Evolutionary conservation across 2,329 filamentous ascomycete species (phyloP), one percentile per base, ranked within the genome.

Genomic region (Pseudogymnoascus sp.): DNA sequence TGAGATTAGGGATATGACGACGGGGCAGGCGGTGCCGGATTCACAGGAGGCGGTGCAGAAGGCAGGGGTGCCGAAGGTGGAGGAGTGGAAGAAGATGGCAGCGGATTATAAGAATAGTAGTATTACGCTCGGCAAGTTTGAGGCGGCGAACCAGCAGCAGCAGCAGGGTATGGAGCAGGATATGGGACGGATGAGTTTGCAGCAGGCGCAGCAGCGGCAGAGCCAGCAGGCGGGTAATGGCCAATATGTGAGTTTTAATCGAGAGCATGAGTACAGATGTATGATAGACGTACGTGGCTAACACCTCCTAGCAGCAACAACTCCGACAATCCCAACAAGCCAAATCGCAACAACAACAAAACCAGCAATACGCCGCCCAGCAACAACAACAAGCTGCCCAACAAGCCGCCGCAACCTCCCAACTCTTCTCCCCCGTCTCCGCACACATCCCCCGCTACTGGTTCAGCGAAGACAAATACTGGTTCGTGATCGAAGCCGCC

Each of bases 31-130:
- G 0, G 91, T 97, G 1, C 75, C 83, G 16, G 91, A 97, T 74
- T 86, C 93, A 0, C 81, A 90, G 25, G 92, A 92, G 31, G 93
- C 94, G 1, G 91, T 99, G 63, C 85, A 86, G 70, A 87, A 88
- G 69, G 94, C 94, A 1, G 92, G 93, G 18, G 92, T 99, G 6
- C 94, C 94, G 11, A 89, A 88, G 71, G 94, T 99, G 3, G 94
- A 99, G 73, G 94, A 99, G 71, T 99, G 94, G 94, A 99, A 99
- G 80, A 96, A 95, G 78, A 97, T 97, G 91, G 92, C 94, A 0
- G 93, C 93, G 63, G 93, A 97, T 67, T 99, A 99, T 78, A 99
- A 99, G 80, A 97, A 97, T 74, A 96, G 92, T 75, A 97, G 94
- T 77, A 97, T 99, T 73, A 93, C 92, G 0, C 79, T 99, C 44